Percentiles rank a stretch among this genome's conserved stretches.
Evolutionary conservation across 2,329 filamentous ascomycete species (phyloP).

Genomic region (Eutypa lata): DNA sequence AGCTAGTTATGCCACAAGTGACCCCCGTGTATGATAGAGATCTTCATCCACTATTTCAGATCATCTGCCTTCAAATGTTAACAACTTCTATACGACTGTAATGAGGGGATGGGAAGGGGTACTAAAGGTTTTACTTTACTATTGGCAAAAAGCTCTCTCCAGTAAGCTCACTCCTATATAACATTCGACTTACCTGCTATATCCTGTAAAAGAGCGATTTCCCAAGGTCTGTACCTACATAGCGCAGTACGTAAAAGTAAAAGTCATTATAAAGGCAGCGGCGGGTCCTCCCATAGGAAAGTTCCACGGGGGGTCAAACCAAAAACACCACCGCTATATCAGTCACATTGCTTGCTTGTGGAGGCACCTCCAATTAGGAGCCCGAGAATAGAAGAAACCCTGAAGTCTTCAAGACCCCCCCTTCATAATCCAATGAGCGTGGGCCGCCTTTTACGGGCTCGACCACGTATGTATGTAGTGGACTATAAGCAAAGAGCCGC

Average conservation of each 20-base stretch:
- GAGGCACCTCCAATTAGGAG: constrained; percentile 4
- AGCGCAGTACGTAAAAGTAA: not conserved
- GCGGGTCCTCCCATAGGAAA: not conserved
- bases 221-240: not conserved
- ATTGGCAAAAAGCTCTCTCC: too few relatives aligned
- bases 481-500: constrained; percentile 8
- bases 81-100: too few relatives aligned
- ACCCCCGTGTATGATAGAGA: too few relatives aligned
- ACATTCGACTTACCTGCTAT: too few relatives aligned
- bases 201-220: too few relatives aligned
- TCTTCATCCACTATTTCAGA: too few relatives aligned
- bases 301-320: too few relatives aligned
- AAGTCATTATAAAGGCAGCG: not conserved
- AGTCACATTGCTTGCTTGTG: not conserved
- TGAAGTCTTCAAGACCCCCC: constrained; percentile 3
- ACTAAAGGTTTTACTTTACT: too few relatives aligned
- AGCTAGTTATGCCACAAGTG: too few relatives aligned
- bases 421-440: constrained; percentile 2
- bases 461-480: constrained; percentile 1
- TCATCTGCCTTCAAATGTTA: too few relatives aligned
- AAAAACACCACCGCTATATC: constrained; percentile 4
- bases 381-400: constrained; percentile 1
- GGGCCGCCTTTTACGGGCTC: constrained; percentile 4
- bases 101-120: too few relatives aligned
- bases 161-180: too few relatives aligned